Evolutionary conservation across 352 stramenopile species (phyloP).

Genomic region (Phytophthora vignae): DNA sequence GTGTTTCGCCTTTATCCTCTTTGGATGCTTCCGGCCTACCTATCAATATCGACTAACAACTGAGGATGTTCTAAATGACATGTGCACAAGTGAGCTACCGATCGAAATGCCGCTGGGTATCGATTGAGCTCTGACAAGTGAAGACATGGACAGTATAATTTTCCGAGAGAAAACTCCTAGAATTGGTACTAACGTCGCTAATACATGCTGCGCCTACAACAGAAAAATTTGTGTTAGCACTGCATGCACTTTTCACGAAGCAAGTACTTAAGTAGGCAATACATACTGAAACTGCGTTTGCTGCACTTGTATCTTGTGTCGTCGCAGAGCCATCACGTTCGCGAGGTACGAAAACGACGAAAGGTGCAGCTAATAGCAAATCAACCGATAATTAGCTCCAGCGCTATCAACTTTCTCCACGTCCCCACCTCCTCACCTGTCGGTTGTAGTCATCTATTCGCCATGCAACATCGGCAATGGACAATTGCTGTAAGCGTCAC

Average conservation of each 20-base stretch:
- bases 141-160: no score
- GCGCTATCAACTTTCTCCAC: not conserved
- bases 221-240: not conserved
- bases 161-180: no score
- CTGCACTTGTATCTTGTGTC: conserved; percentile 45
- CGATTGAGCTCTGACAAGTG: no score
- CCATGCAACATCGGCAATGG: not conserved
- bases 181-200: conserved; percentile 12
- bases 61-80: no score
- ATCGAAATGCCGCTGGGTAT: no score
- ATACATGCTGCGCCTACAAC: conserved; percentile 55
- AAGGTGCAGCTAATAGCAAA: conserved; percentile 43
- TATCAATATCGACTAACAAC: no score
- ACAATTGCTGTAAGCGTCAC: not conserved
- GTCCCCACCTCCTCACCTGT: conserved; percentile 33
- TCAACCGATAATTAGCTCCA: not conserved
- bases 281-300: conserved; percentile 41
- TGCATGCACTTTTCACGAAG: not conserved
- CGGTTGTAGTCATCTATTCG: conserved; percentile 56
- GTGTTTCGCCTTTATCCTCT: no score
- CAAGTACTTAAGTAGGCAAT: no score
- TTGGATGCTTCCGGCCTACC: no score
- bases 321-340: conserved; percentile 61
- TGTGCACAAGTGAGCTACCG: no score
- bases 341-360: conserved; percentile 62